Evolutionary conservation across 306 rosid genomes (phyloP), one percentile per base, ranked within the genome.

Genomic region (Myrica gale): DNA sequence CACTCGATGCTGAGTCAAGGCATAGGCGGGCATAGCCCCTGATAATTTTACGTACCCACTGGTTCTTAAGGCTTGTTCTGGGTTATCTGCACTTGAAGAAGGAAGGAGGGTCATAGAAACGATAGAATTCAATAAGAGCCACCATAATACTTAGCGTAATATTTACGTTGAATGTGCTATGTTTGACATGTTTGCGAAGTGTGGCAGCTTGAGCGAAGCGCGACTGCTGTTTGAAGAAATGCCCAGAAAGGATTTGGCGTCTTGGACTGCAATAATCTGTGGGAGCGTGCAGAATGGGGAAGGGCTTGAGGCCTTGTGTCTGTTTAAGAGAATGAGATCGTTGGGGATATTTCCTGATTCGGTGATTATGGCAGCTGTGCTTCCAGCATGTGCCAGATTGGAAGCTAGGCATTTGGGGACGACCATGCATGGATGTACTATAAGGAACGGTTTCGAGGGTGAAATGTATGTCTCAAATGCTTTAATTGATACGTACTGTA

Each of bases 51-150:
- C 85, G 3, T 86, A 81, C 74, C 87, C 89, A 6, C 72, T 86
- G 44, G 87, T 83, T 44, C 78, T 86, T 2, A 86, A 86, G 75
- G 83, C 89, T 12, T 86, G 89, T 73, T 86, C 87, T 81, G 79
- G 10, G 56, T 78, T 84, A 21, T 58, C 20, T 44, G 17, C 81
- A 2, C 78, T 86, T 81, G 46, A 86, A 62, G 45, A 54, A 16
- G 89, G 89, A 43, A 81, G 45, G 56, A 81, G 81, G 78, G 76
- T 86, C 41, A 53, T 43, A 72, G 51, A 1, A 5, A 68, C 19
- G 0, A 81, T 86, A 43, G 20, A 68, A 2, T 48, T 9, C 55
- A 68, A 83, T 23, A 63, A 72, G 44, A 43, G 23, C 7, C 68
- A 37, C 2, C 10, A n/a, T 69, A 21, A 45, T 13, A 44, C 20